Base-by-base conservation (phyloP, 805 yeast species). In the Cyberlindnera japonica region DNA sequence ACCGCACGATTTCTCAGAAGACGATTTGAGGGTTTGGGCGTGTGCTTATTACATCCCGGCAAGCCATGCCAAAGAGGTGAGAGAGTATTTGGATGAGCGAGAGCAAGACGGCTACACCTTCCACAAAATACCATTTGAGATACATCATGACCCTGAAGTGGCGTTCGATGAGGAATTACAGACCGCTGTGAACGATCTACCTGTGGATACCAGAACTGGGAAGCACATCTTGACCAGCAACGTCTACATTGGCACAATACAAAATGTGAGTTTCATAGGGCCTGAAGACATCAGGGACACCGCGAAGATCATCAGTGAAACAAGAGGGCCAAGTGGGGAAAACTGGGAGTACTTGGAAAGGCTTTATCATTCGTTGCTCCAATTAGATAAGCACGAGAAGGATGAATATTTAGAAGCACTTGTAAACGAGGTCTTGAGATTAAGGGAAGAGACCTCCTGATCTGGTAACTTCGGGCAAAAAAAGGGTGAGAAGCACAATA, bases 41-140 rank as follows among this genome's bases (percentile, higher is more conserved):
- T 85, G 86, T 35, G 95, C 93, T 0, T 90, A 87, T 62, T 81
- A 83, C 51, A 82, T 90, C 7, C 81, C 81, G 4, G 74, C 87
- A 1, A 75, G 77, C 38, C 58, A 74, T 37, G 89, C 82, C 0
- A 58, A 61, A 5, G 73, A 74, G 42, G 93, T 87, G 14, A 67
- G 69, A 23, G 80, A 74, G 13, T 83, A 87, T 50, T 68, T 90
- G 36, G 95, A 90, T 51, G 71, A 77, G 12, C 69, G 98, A 40
- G 98, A 90, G 53, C 89, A 88, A 59, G 89, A 88, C 55, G 98
- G 97, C 0, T 90, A 90, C 60, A 69, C 87, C 1, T 67, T 77
- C 2, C 87, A 84, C 48, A 62, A 69, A 17, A 81, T 88, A 3
- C 77, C 77, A 5, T 86, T 88, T 55, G 71, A 73, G 47, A 65